A percentile compares a stretch with the other conserved stretches of the same genome.
These are phyloP conservation scores for Hypoxylon cercidicola DNA, from an alignment of 495 filamentous ascomycete species.

Conservation along the genomic window DNA sequence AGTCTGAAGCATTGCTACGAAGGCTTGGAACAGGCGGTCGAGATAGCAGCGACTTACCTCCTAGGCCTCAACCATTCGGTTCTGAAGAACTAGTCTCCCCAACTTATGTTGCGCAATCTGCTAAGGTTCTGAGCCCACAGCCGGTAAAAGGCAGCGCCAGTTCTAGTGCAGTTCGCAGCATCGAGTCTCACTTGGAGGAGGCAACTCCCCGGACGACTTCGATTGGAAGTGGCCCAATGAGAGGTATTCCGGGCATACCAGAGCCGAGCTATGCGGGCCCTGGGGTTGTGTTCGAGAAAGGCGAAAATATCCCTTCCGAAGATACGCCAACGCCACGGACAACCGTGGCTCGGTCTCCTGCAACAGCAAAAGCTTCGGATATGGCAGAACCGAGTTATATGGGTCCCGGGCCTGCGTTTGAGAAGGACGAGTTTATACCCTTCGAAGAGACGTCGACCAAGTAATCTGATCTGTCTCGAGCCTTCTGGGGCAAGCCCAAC, in stretches of 20 bases:
- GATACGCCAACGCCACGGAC: constrained; percentile 51
- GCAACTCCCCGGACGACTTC: constrained; percentile 23
- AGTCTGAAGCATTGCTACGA: constrained; percentile 65
- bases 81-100: constrained; percentile 58
- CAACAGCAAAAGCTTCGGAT: neutral
- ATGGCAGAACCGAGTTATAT: constrained; percentile 57
- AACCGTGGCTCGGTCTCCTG: neutral
- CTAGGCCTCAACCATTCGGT: constrained; percentile 57
- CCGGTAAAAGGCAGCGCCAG: constrained; percentile 51
- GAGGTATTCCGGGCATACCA: constrained; percentile 34
- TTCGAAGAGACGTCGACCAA: constrained; percentile 45
- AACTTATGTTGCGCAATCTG: constrained; percentile 55
- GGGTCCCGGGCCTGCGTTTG: constrained; percentile 57
- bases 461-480: neutral
- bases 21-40: constrained; percentile 48
- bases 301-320: constrained; percentile 49
- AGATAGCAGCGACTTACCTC: constrained; percentile 49
- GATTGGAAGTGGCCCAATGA: constrained; percentile 13
- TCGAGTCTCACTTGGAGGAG: constrained; percentile 33
- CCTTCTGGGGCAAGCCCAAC: neutral
- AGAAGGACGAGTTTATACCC: constrained; percentile 56
- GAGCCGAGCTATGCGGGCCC: constrained; percentile 60
- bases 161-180: constrained; percentile 46
- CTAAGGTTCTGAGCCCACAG: constrained; percentile 51
- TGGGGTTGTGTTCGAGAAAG: constrained; percentile 57